Percentiles rank a stretch among this genome's conserved stretches.
Conservation (phyloP, 768 basidiomycete species). For the Clathrus columnatus region DNA sequence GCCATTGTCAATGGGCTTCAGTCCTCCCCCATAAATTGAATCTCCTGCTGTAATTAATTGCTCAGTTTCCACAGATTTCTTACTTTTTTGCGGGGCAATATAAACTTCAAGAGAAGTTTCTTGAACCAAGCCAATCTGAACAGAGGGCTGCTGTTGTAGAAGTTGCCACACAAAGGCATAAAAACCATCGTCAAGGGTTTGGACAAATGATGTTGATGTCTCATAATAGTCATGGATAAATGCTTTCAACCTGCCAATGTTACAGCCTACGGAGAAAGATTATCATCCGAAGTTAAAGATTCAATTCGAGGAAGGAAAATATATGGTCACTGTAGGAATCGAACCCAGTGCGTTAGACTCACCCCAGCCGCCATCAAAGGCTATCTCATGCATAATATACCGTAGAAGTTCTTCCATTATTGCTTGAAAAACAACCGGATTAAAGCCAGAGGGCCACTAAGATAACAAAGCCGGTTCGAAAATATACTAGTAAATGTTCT, state of each 20-base stretch:
- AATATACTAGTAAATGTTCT: no score
- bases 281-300: constrained; percentile 10
- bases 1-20: constrained; percentile 50
- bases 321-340: constrained; percentile 8
- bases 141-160: constrained; percentile 63
- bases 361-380: constrained; percentile 90
- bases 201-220: constrained; percentile 31
- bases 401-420: constrained; percentile 79
- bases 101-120: constrained; percentile 59
- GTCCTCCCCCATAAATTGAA: constrained; percentile 9
- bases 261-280: constrained; percentile 50
- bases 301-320: constrained; percentile 12
- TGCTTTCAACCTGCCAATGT: constrained; percentile 59
- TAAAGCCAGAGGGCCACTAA: no score
- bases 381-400: constrained; percentile 76
- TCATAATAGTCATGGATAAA: constrained; percentile 63
- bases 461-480: no score
- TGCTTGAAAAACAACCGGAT: constrained; percentile 2
- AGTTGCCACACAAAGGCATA: constrained; percentile 77
- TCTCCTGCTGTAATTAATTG: constrained; percentile 3
- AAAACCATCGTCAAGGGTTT: constrained; percentile 67
- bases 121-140: constrained; percentile 59
- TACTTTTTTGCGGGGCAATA: constrained; percentile 68
- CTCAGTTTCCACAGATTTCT: constrained; percentile 18
- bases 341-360: constrained; percentile 26